Percentiles rank a stretch among this genome's conserved stretches.
phyloP scores from a whole-genome alignment of 805 yeast genomes.

The Hemisphaericaspora nanyangensis region DNA sequence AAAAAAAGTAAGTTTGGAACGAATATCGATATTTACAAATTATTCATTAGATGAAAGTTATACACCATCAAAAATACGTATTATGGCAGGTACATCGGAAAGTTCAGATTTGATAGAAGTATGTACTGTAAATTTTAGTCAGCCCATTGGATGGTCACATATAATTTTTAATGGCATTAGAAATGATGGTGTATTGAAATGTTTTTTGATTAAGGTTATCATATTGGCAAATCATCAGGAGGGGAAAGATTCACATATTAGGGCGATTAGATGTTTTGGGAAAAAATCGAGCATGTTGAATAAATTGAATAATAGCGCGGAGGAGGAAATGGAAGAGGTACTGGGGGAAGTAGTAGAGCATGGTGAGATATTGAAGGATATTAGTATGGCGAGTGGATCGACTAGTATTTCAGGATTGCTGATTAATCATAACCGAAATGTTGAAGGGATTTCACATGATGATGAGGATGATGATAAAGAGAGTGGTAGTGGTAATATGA shows the following conservation, averaged over 20 bases:
- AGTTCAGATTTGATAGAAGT: slow-evolving; percentile 74
- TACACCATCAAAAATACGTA: slow-evolving; percentile 69
- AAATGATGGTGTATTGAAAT: slow-evolving; percentile 54
- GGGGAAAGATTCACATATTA: slow-evolving; percentile 90
- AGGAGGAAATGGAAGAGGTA: neutral
- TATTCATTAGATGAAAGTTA: slow-evolving; percentile 80
- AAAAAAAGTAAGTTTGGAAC: slow-evolving; percentile 64
- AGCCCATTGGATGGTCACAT: slow-evolving; percentile 79
- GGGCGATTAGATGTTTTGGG: slow-evolving; percentile 63
- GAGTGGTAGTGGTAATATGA: slow-evolving; percentile 13
- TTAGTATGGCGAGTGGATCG: slow-evolving; percentile 23
- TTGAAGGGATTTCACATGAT: slow-evolving; percentile 5
- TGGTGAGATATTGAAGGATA: slow-evolving; percentile 18
- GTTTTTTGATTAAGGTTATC: slow-evolving; percentile 61
- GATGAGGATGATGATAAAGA: slow-evolving; percentile 12
- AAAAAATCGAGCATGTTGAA: slow-evolving; percentile 17
- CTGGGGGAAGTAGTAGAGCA: neutral
- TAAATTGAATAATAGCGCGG: slow-evolving; percentile 1
- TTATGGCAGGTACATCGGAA: slow-evolving; percentile 71
- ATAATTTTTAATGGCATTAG: slow-evolving; percentile 54
- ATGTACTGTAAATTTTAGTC: slow-evolving; percentile 50
- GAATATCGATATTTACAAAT: slow-evolving; percentile 71
- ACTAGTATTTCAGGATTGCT: slow-evolving; percentile 25
- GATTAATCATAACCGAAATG: slow-evolving; percentile 20
- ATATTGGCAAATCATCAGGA: slow-evolving; percentile 81